Base-by-base conservation (phyloP, 1,139 yeast genomes). In the Debaryomyces fabryi region DNA sequence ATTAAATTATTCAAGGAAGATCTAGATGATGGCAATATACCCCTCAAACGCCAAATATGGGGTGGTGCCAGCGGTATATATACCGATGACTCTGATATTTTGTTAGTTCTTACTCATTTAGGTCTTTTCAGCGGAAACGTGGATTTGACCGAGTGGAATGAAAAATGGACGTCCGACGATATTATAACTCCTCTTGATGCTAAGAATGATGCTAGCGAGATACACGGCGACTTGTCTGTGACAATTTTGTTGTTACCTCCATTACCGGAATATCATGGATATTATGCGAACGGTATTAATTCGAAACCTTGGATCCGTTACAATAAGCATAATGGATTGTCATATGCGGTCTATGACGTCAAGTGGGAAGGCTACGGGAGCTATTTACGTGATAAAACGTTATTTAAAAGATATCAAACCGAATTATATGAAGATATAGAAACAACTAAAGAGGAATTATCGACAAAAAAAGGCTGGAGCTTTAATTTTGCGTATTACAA, bases 11-110 rank as follows among this genome's bases (percentile, higher is more conserved):
- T 71, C 47, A 58, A 61, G 47, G 60, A 59, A n/a, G 54, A 56
- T 10, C 48, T 62, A 60, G 63, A 77, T 49, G 68, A 67, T 25
- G 71, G 74, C 34, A 69, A 74, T 13, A 62, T 62, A 15, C 47
- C 55, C 16, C 44, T 55, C 35, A 74, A 79, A 51, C 71, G 96
- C 38, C 80, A 81, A 48, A 60, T 91, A 1, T 93, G 98, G 98
- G 99, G 99, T 2, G 89, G 96, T 0, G 91, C 86, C 46, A 61
- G 72, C 30, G 79, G 78, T 1, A 74, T 93, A 2, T 93, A 92
- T 65, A 88, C 97, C 1, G 98, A 93, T 65, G 99, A 93, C 66
- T 87, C 96, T 1, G 96, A 93, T 63, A 71, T 92, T 3, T 77
- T 93, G 38, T 76, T 88, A 2, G 87, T 85, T 0, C 69, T 92